Base-by-base conservation (phyloP, 805 yeast species). In the Monosporozyma siamensis region DNA sequence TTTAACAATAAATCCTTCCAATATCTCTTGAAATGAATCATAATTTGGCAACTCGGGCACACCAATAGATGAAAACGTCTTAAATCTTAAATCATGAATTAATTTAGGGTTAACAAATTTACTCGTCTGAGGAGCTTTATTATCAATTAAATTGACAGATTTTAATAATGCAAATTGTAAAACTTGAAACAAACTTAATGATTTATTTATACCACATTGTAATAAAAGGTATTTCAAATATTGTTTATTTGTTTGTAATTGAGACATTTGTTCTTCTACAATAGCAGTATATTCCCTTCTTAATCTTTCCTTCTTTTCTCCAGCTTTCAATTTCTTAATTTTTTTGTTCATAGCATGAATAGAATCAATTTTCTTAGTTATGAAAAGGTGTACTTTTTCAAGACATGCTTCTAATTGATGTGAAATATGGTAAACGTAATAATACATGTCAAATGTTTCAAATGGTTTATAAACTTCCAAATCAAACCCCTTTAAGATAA, bases 51-150 rank as follows among this genome's bases (percentile, higher is more conserved):
- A 53, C 23, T 69, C 71, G 1, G 96, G 96, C 9, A 78, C 77
- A 0, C 94, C 95, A 17, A 88, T 81, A 0, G 87, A 74, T 18
- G 81, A 74, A 65, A 82, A 85, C 4, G 92, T 78, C 58, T 86
- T 87, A 74, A 86, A 71, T 50, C 95, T 74, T 37, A 87, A 64
- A 8, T 70, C 63, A 55, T 71, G 79, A 14, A 74, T 56, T 29
- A 56, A 38, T 39, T 59, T 55, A 21, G 58, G 48, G 20, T 58
- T 49, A 30, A 59, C 49, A 27, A 59, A 55, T 38, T 51, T 55
- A 21, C 55, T 55, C 34, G 51, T 52, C 3, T 50, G 41, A 7
- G 65, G 61, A 14, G 49, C 34, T 7, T 48, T 48, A 22, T 51
- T 54, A 15, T 53, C 55, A 3, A 63, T 52, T 6, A 56, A 11